Evolutionary conservation across 169 alveolate species (phyloP).

Genomic region (Plasmodium chabaudi): DNA sequence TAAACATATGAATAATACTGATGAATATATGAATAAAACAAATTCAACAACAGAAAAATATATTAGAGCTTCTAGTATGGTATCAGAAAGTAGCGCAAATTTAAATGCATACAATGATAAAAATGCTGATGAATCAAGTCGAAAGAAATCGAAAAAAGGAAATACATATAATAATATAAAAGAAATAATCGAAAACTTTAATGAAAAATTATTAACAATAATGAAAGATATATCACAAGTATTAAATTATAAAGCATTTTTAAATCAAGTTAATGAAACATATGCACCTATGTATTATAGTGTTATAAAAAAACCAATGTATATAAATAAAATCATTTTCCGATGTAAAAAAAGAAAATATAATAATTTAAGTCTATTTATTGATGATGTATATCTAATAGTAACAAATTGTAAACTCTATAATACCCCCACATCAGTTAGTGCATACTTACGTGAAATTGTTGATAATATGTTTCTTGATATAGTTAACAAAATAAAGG

Average conservation of each 20-base stretch:
- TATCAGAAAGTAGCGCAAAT: neutral
- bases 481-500: conserved; percentile 36
- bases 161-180: conserved; percentile 65
- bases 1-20: neutral
- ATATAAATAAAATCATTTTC: conserved; percentile 66
- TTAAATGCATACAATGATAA: conserved; percentile 15
- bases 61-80: conserved; percentile 8
- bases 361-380: conserved; percentile 56
- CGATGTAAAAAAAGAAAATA: conserved; percentile 67
- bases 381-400: conserved; percentile 66
- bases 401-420: conserved; percentile 61
- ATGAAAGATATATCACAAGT: conserved; percentile 37
- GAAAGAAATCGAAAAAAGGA: conserved; percentile 49
- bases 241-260: conserved; percentile 54
- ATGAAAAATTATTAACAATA: conserved; percentile 22
- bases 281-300: conserved; percentile 75
- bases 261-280: conserved; percentile 73
- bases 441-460: conserved; percentile 66
- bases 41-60: neutral
- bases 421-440: conserved; percentile 72
- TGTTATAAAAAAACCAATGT: conserved; percentile 69
- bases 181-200: conserved; percentile 66
- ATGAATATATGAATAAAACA: neutral
- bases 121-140: conserved; percentile 9
- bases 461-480: conserved; percentile 63